A percentile compares a stretch with the other conserved stretches of the same genome.
These are phyloP conservation scores for Carex kokanica DNA, from an alignment of 176 grass and related monocot genomes.

Conservation along the genomic window DNA sequence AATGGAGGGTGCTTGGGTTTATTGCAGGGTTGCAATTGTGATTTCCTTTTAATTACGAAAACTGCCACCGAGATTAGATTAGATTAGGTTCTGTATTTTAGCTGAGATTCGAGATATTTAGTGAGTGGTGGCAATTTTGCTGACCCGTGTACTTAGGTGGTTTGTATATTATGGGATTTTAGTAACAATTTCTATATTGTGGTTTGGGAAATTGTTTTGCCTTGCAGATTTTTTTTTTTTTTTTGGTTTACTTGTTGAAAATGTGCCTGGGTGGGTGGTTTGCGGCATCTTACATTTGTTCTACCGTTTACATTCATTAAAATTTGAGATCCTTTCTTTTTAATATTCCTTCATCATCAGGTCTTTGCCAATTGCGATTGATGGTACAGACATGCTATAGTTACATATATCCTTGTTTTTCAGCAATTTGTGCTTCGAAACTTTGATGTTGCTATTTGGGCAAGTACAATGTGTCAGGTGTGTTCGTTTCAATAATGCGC, in stretches of 20 bases:
- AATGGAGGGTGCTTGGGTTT: conserved; percentile 24
- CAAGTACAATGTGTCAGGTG: neutral
- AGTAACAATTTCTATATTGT: conserved; percentile 9
- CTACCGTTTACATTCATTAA: neutral
- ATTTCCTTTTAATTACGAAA: neutral
- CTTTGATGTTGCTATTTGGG: neutral
- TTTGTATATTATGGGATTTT: conserved; percentile 15
- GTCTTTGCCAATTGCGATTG: neutral
- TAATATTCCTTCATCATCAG: neutral
- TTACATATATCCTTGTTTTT: neutral
- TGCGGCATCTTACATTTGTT: neutral
- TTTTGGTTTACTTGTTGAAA: neutral
- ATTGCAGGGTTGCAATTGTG: conserved; percentile 20
- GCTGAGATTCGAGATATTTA: conserved; percentile 7
- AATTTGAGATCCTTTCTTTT: neutral
- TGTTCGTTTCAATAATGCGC: neutral
- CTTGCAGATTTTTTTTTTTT: neutral
- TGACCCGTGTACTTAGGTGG: conserved; percentile 22
- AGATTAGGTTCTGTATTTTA: conserved; percentile 18
- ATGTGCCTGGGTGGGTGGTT: neutral
- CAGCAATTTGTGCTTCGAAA: neutral
- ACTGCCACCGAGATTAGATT: conserved; percentile 18
- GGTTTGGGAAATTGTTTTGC: neutral
- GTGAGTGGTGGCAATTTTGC: conserved; percentile 9
- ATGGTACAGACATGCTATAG: neutral